Evolutionary conservation across 2,329 filamentous ascomycete genomes (phyloP).

Genomic region (Arthrobotrys sinensis): DNA sequence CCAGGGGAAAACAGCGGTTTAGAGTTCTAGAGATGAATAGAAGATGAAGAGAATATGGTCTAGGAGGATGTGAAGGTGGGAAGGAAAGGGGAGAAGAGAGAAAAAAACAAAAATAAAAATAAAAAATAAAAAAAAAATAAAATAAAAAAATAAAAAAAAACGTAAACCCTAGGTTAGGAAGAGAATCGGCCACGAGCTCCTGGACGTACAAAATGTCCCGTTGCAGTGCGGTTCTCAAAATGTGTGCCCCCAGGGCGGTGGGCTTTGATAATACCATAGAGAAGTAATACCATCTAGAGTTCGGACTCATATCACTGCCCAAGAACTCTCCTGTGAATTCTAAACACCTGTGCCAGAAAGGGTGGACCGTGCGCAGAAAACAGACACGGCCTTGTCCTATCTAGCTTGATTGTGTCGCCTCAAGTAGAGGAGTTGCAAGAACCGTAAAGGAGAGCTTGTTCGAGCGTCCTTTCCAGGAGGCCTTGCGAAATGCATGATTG

Average conservation of each 20-base stretch:
- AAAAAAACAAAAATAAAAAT: too few relatives aligned
- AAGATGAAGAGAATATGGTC: neutral
- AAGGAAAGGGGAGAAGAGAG: constrained; percentile 63
- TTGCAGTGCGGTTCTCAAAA: neutral
- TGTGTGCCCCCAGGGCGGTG: too few relatives aligned
- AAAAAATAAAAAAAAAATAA: constrained; percentile 52
- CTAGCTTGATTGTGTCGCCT: neutral
- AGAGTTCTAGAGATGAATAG: neutral
- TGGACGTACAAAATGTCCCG: neutral
- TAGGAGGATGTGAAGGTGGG: constrained; percentile 57
- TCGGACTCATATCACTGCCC: neutral
- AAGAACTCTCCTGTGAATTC: neutral
- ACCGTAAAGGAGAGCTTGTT: too few relatives aligned
- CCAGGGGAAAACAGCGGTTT: neutral
- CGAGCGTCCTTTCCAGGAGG: too few relatives aligned
- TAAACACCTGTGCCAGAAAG: neutral
- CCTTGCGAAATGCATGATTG: constrained; percentile 1
- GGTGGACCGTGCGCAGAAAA: constrained; percentile 16
- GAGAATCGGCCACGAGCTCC: neutral
- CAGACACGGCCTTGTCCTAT: constrained; percentile 3
- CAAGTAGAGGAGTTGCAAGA: too few relatives aligned
- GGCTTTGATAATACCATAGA: too few relatives aligned
- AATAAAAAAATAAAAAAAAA: constrained; percentile 61
- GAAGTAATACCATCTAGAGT: neutral
- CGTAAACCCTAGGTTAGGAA: neutral